Evolutionary conservation across 2,329 filamentous ascomycete genomes (phyloP), one percentile per base, ranked within the genome.

Genomic region (Neonectria magnoliae): DNA sequence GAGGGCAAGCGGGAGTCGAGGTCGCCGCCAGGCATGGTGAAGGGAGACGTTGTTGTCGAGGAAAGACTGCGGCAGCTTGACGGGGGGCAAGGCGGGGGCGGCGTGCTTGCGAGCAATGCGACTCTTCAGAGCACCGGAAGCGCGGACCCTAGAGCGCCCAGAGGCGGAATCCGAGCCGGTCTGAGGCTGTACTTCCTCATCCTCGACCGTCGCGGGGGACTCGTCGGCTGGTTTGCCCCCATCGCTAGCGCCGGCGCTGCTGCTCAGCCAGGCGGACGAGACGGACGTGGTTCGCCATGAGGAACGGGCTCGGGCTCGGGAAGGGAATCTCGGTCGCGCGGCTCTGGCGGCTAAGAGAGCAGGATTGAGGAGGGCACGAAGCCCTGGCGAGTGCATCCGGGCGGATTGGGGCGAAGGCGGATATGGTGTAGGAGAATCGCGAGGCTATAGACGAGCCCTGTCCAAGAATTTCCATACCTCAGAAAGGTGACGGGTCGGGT

Each of bases 51-150:
- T 85, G 20, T 80, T 76, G 42, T 84, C 77, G 57, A 88, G 76
- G 66, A 91, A 92, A 76, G 82, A 85, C 60, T 81, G 76, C 1
- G 90, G 88, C 14, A 92, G 78, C 54, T 83, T 80, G 22, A 87
- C 78, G 2, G 82, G 80, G n/a, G 86, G 86, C 11, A 88, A 69
- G 48, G 81, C 79, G 27, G 80, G 77, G 36, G 78, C 76, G 33
- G 72, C 74, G 45, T 76, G 71, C 57, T 75, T 75, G 57, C 79
- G 75, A 60, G 76, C 66, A 55, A 75, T 71, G 31, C 78, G 76
- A 60, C 69, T 74, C 66, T 76, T 77, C 71, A 73, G 52, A 29
- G 73, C 71, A 42, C 69, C 64, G 8, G 71, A 62, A 2, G 71
- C 57, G 18, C 74, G 70, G 56, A 70, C 59, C 59, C 76, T 71